Conservation (phyloP, 805 yeast genomes). For the Brettanomyces anomalus region DNA sequence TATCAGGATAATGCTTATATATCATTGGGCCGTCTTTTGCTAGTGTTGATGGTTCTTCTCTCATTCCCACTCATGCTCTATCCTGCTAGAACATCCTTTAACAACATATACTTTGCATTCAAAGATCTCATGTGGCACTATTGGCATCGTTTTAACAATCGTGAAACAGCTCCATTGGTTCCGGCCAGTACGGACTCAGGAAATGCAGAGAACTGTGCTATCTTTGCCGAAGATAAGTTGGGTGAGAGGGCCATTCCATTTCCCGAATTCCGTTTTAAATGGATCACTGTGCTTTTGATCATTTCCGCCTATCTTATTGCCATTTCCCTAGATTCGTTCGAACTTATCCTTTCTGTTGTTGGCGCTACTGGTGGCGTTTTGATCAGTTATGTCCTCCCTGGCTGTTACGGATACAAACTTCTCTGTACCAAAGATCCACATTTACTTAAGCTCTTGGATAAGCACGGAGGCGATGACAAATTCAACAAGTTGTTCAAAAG, state of each 20-base stretch:
- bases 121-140: constrained; percentile 1
- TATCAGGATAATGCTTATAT: constrained; percentile 47
- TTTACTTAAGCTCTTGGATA: constrained; percentile 8
- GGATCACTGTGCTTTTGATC: constrained; percentile 40
- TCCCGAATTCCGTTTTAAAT: constrained; percentile 35
- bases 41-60: constrained; percentile 65
- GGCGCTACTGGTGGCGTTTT: constrained; percentile 82
- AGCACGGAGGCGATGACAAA: constrained; percentile 17
- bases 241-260: constrained; percentile 35
- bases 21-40: constrained; percentile 46
- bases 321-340: constrained; percentile 51
- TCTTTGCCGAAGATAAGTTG: constrained; percentile 7
- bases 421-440: constrained; percentile 25
- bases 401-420: constrained; percentile 60
- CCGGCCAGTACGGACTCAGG: background rate
- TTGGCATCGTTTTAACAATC: no score
- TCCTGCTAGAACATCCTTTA: constrained; percentile 67
- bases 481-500: constrained; percentile 15
- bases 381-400: constrained; percentile 71
- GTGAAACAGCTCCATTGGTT: background rate
- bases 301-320: constrained; percentile 47
- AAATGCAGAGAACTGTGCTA: background rate
- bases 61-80: constrained; percentile 76
- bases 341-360: constrained; percentile 59
- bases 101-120: constrained; percentile 39